Evolutionary conservation across 345 rosid genomes (phyloP), one percentile per base, ranked within the genome.

Genomic region (Lepidium africanum): DNA sequence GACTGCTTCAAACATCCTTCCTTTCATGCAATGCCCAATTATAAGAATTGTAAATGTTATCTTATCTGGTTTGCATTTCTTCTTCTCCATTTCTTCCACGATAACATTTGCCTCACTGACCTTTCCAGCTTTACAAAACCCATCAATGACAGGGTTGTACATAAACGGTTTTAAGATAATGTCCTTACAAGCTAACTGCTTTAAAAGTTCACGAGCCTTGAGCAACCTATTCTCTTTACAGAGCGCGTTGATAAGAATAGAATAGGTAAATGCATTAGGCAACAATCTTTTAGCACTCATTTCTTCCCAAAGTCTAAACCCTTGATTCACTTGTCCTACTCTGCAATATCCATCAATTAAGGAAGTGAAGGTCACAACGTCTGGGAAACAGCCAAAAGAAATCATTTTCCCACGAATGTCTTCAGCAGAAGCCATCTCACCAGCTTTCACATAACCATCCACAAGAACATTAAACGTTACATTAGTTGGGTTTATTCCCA

Each of bases 141-240:
- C 96, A 73, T 93, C 98, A 75, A 93, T 85, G 67, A 90, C 89
- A 59, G 97, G 97, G 77, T 93, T 93, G 81, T 81, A 93, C 35
- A 90, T 69, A 80, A 93, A 93, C 8, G 98, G 82, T 64, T 84
- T 83, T 0, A 89, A 78, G 48, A 80, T 50, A 16, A 85, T 39
- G 59, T 78, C 76, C 36, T 63, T 81, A 72, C 63, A 32, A 55
- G 78, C 84, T 79, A 93, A 67, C 66, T 81, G 86, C 64, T 68
- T 70, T 78, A 90, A 75, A 79, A 88, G 76, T 11, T 74, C 84
- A 35, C 90, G 82, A 68, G 97, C 98, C 76, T 87, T 86, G n/a
- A 79, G 67, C 72, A 88, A 61, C 69, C 84, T 84, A 70, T 87
- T 90, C 56, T 80, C 86, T 78, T 82, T 93, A 83, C 96, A 88